Evolutionary conservation across 208 protist species (phyloP).

Genomic region (Acanthamoeba royreba): DNA sequence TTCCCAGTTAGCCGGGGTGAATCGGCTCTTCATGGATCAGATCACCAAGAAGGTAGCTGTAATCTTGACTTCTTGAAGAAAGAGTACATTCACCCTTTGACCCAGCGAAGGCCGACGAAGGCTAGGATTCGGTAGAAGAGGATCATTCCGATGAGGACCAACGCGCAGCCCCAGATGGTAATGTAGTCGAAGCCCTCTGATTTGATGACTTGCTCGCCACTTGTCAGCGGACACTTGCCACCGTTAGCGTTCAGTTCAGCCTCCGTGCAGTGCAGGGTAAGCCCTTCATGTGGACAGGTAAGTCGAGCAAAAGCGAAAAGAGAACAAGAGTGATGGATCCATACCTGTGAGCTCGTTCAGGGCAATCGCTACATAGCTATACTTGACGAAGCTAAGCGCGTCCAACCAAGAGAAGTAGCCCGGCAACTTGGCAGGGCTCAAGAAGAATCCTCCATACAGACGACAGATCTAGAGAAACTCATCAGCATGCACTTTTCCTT

Average conservation of each 20-base stretch:
- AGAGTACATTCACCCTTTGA: neutral
- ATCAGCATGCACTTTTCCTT: neutral
- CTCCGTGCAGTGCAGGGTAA: constrained; percentile 1
- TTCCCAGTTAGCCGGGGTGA: too few relatives aligned
- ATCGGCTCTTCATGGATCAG: too few relatives aligned
- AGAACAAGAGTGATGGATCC: neutral
- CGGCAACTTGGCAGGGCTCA: neutral
- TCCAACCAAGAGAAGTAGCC: constrained; percentile 48
- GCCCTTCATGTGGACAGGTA: neutral
- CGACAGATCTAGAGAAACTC: neutral
- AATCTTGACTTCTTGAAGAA: neutral
- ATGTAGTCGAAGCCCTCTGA: neutral
- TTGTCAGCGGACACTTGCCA: neutral
- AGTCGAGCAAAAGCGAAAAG: neutral
- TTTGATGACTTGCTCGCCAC: neutral
- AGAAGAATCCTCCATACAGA: constrained; percentile 46
- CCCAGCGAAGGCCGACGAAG: constrained; percentile 27
- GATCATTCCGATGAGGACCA: constrained; percentile 50
- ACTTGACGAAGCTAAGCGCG: constrained; percentile 47
- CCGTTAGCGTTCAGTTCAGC: neutral
- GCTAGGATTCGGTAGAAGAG: constrained; percentile 31
- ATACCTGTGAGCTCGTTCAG: constrained; percentile 33
- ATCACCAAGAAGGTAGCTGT: too few relatives aligned
- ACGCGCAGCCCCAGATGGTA: constrained; percentile 40
- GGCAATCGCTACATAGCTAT: constrained; percentile 9